Evolutionary conservation across 495 filamentous ascomycete species (phyloP).

Genomic region (Annulohypoxylon bovei): DNA sequence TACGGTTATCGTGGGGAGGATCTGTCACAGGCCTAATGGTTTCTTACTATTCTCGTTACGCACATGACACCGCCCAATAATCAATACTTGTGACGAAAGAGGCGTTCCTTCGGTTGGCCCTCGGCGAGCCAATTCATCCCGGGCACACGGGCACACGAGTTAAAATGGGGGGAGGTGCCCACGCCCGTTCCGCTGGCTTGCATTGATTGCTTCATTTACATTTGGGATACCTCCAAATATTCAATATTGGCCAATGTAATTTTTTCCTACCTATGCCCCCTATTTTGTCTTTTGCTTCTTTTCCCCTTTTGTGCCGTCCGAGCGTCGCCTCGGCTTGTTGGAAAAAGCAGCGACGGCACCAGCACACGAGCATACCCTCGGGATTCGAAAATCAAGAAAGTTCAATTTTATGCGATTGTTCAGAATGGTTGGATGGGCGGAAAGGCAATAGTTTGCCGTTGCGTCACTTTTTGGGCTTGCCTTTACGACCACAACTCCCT

Average conservation of each 20-base stretch:
- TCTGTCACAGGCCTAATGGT: constrained; percentile 21
- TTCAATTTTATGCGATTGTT: constrained; percentile 14
- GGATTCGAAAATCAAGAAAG: constrained; percentile 20
- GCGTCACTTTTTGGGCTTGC: constrained; percentile 12
- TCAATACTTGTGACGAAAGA: constrained; percentile 32
- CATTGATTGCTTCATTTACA: constrained; percentile 42
- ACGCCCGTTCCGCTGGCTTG: constrained; percentile 34
- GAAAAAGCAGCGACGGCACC: background rate
- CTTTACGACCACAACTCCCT: background rate
- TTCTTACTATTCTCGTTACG: constrained; percentile 33
- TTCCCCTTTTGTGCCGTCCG: constrained; percentile 28
- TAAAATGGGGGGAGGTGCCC: constrained; percentile 31
- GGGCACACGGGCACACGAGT: constrained; percentile 27
- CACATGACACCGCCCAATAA: constrained; percentile 22
- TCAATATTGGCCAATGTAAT: constrained; percentile 33
- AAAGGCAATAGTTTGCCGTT: constrained; percentile 27
- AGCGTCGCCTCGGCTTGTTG: constrained; percentile 10
- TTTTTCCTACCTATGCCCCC: constrained; percentile 1
- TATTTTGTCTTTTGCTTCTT: constrained; percentile 4
- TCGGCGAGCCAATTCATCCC: constrained; percentile 39
- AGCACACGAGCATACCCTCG: background rate
- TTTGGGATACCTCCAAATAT: background rate
- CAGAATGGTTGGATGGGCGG: background rate
- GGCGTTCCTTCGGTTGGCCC: constrained; percentile 28
- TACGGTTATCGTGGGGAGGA: background rate